Conservation (phyloP, 225 moss, liverwort and hornwort species). For the Pseudisothecium myosuroides region DNA sequence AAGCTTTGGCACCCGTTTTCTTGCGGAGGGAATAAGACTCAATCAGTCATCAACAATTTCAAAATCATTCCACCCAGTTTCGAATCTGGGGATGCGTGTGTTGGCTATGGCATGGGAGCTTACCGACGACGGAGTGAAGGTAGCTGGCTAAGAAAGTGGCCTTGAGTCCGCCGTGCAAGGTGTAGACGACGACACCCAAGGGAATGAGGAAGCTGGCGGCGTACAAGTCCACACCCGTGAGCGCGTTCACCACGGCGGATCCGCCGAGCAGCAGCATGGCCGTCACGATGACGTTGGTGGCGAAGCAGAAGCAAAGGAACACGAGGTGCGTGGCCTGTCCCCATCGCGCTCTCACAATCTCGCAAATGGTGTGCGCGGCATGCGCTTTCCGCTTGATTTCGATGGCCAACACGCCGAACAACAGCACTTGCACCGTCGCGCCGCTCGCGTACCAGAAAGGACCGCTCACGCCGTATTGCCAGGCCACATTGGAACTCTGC, state of each 20-base stretch:
- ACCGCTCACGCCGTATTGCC: conserved; percentile 79
- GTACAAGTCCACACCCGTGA: conserved; percentile 71
- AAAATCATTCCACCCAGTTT: background rate
- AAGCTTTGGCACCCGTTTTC: background rate
- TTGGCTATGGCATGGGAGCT: background rate
- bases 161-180: conserved; percentile 69
- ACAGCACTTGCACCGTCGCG: conserved; percentile 46
- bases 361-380: conserved; percentile 76
- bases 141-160: conserved; percentile 80
- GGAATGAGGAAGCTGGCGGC: conserved; percentile 83
- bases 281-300: conserved; percentile 76
- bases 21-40: no score
- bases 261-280: conserved; percentile 82
- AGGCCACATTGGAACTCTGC: conserved; percentile 84
- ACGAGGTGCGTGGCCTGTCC: conserved; percentile 44
- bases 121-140: conserved; percentile 55
- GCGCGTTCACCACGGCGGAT: conserved; percentile 67
- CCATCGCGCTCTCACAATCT: conserved; percentile 76
- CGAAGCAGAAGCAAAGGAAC: conserved; percentile 69
- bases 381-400: conserved; percentile 85
- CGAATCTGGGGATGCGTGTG: background rate
- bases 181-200: conserved; percentile 67
- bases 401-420: conserved; percentile 80
- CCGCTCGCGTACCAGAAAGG: conserved; percentile 90
- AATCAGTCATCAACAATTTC: background rate